phyloP scores from a whole-genome alignment of 768 basidiomycete species.

The Floccularia luteovirens region DNA sequence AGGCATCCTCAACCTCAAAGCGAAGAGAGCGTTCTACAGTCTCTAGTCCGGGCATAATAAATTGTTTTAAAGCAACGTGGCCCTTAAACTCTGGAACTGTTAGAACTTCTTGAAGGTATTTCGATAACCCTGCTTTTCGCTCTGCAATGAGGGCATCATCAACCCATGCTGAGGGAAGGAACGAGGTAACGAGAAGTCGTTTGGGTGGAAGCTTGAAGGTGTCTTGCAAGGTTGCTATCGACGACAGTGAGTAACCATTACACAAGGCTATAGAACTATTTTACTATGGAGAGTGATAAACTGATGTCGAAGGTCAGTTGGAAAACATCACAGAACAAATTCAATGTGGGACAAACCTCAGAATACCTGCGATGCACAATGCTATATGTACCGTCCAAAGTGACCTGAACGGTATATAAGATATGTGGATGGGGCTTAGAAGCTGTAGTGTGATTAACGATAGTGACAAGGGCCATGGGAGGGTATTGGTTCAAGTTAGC shows the following conservation, averaged over 20 bases:
- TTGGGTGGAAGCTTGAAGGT: slow-evolving; percentile 39
- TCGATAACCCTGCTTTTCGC: slow-evolving; percentile 38
- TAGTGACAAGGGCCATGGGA: slow-evolving; percentile 10
- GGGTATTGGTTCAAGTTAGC: no score
- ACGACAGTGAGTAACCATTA: background rate
- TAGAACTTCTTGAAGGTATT: slow-evolving; percentile 33
- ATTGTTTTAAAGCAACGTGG: slow-evolving; percentile 24
- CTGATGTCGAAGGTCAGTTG: slow-evolving; percentile 9
- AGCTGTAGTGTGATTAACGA: slow-evolving; percentile 36
- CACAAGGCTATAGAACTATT: background rate
- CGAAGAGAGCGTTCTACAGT: slow-evolving; percentile 11
- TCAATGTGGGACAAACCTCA: slow-evolving; percentile 23
- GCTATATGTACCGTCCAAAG: slow-evolving; percentile 21
- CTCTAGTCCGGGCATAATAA: slow-evolving; percentile 21
- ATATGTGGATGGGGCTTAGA: slow-evolving; percentile 39
- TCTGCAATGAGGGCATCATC: slow-evolving; percentile 44
- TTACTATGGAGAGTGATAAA: slow-evolving; percentile 28
- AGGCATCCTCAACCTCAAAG: slow-evolving; percentile 36
- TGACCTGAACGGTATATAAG: slow-evolving; percentile 32
- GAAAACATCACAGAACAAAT: background rate
- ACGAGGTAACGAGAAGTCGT: slow-evolving; percentile 37
- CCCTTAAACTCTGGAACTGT: slow-evolving; percentile 25
- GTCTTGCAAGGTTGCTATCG: slow-evolving; percentile 25
- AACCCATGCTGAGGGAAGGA: slow-evolving; percentile 45
- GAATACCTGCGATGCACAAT: slow-evolving; percentile 32